Evolutionary conservation across 176 grass and related monocot genomes (phyloP), one percentile per base, ranked within the genome.

Genomic region (Alloteropsis semialata): DNA sequence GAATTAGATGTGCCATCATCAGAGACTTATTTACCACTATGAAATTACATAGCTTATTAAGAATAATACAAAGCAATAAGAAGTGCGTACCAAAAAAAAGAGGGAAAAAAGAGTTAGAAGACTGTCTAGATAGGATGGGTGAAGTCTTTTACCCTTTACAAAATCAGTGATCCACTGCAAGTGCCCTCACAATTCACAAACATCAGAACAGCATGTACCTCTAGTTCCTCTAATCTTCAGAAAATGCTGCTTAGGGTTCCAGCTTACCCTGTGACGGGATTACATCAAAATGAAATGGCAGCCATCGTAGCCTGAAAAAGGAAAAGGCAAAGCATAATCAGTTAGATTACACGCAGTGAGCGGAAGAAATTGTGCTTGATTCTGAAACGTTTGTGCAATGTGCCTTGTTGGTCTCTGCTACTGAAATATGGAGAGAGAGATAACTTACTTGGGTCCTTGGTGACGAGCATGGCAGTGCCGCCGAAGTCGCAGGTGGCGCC

Each of bases 401-500:
- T 32, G 67, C 48, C 70, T 82, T 8, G 12, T 18, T 15, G 25
- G 44, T 48, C 24, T 56, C 8, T n/a, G 21, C 22, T 56, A 56
- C 53, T 56, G n/a, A 58, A 58, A 27, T 58, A 12, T 14, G 17
- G 46, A 55, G n/a, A 3, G 30, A 45, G 29, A 66, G 48, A 24
- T 62, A 21, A 57, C 79, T 89, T 93, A 99, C 96, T 99, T 66
- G 96, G 96, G 82, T 96, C 96, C 64, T 84, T 90, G 84, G 96
- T 96, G 72, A 99, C 68, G 18, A 96, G 84, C 89, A 99, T 96
- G 78, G 93, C 97, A 0, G 93, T 96, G 67, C 68, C 77, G 4
- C 93, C 93, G 58, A 99, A 99, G 81, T 99, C 97, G 30, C 97
- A 99, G 42, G 93, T 94, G 75, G 85, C 97, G 76, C 97, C 97